Percentiles rank a stretch among this genome's conserved stretches.
Evolutionary conservation across 2,329 filamentous ascomycete genomes (phyloP).

Genomic region (Zymoseptoria pseudotritici): DNA sequence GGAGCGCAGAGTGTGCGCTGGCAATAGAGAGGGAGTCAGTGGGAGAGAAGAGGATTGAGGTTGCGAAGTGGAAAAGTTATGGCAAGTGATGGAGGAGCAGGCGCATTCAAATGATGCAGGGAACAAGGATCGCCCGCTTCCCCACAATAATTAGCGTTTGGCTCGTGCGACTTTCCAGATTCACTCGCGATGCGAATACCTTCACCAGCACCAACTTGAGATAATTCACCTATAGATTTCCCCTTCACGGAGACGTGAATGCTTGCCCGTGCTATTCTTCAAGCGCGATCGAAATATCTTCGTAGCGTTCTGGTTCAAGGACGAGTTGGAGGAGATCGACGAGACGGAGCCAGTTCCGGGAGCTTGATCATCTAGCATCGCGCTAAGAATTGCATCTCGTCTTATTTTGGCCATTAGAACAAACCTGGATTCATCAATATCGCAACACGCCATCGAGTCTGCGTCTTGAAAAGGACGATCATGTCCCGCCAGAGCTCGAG

Average conservation of each 20-base stretch:
- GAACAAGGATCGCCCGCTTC: not conserved
- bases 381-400: not conserved
- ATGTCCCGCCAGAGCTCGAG: too few relatives aligned
- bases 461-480: too few relatives aligned
- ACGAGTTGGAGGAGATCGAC: not conserved
- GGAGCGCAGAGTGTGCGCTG: not conserved
- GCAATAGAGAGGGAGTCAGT: not conserved
- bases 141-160: too few relatives aligned
- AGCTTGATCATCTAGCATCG: not conserved
- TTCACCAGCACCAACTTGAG: too few relatives aligned
- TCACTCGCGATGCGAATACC: too few relatives aligned
- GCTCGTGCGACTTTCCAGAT: too few relatives aligned
- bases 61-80: not conserved
- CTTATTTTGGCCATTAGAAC: not conserved
- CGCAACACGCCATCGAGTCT: not conserved
- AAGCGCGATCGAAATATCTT: not conserved
- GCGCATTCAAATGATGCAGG: not conserved
- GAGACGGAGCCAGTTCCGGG: not conserved
- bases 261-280: not conserved
- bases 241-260: too few relatives aligned
- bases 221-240: too few relatives aligned
- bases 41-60: not conserved
- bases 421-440: not conserved
- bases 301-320: not conserved
- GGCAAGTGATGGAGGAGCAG: not conserved